phyloP scores from a whole-genome alignment of 1,139 yeast species.

The Komagataea norvegica region DNA sequence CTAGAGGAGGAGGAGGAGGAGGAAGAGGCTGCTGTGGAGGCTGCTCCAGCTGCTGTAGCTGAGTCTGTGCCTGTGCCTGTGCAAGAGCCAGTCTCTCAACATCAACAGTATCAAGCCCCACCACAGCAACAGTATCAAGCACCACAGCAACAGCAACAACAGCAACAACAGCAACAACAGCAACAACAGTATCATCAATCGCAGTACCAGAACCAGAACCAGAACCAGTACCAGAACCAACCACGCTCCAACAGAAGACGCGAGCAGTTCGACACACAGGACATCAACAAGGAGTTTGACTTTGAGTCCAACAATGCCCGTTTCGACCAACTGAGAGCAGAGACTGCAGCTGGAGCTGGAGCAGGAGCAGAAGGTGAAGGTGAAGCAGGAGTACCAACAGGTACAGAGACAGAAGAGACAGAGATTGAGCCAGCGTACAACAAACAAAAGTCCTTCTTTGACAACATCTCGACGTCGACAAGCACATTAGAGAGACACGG shows the following conservation, averaged over 20 bases:
- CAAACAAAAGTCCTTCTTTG: conserved; percentile 75
- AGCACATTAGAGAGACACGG: conserved; percentile 31
- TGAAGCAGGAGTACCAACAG: conserved; percentile 8
- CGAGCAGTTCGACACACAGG: conserved; percentile 13
- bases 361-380: conserved; percentile 19
- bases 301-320: conserved; percentile 69
- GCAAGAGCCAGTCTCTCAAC: no score
- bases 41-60: conserved; percentile 26
- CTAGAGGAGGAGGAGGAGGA: conserved; percentile 66
- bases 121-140: conserved; percentile 11
- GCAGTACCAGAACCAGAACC: conserved; percentile 18
- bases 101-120: no score
- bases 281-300: conserved; percentile 42
- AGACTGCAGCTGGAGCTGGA: conserved; percentile 13
- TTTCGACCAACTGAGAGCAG: conserved; percentile 33
- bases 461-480: conserved; percentile 61
- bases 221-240: conserved; percentile 1
- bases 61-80: no score
- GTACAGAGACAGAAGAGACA: conserved; percentile 2
- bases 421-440: conserved; percentile 45
- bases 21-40: conserved; percentile 38
- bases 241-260: no score
- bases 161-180: conserved; percentile 24
- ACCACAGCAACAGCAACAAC: conserved; percentile 28
- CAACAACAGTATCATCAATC: conserved; percentile 25